Evolutionary conservation across 2,329 filamentous ascomycete species (phyloP), one percentile per base, ranked within the genome.

Genomic region (Sporothrix phasma): DNA sequence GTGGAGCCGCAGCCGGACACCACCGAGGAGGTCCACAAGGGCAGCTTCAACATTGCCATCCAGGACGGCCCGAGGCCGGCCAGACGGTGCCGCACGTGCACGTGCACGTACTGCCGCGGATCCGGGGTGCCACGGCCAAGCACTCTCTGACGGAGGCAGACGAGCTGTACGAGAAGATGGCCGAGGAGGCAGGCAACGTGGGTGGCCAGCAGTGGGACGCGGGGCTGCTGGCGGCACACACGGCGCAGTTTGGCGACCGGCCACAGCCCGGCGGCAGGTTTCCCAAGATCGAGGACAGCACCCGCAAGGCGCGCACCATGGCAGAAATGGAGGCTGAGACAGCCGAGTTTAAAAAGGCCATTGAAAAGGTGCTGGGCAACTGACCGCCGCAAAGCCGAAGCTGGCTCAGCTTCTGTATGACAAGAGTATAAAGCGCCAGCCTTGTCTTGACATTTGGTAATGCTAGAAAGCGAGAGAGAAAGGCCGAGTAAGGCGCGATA

Each of bases 21-120:
- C 61, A 41, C 19, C 5, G 22, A 45, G 10, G 11, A 13, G 2
- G 34, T 41, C 26, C 29, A 37, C 46, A 31, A 10, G 67, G 85
- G 89, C 10, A 89, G 90, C 66, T 88, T 97, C 77, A 97, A 96
- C 73, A 87, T 99, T 59, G 92, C 93, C 0, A 83, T 99, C n/a
- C 94, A 99, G 74, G 94, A 99, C 74, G 94, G 22, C 78, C 81
- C 37, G 90, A 92, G 66, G 91, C 94, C 0, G 94, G 94, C 0
- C 94, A 99, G 81, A 96, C 91, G 64, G 93, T 99, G 51, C 81
- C 90, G 8, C 94, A 99, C 76, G 86, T 97, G 15, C 94, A 99
- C 76, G 89, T 92, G 29, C 94, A 99, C 77, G 84, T 97, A 58
- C 93, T 97, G 62, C 92, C 92, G 22, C 79, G 92, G 41, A 79